Evolutionary conservation across 1,284 basidiomycete genomes (phyloP).

Genomic region (Acaromyces ingoldii): DNA sequence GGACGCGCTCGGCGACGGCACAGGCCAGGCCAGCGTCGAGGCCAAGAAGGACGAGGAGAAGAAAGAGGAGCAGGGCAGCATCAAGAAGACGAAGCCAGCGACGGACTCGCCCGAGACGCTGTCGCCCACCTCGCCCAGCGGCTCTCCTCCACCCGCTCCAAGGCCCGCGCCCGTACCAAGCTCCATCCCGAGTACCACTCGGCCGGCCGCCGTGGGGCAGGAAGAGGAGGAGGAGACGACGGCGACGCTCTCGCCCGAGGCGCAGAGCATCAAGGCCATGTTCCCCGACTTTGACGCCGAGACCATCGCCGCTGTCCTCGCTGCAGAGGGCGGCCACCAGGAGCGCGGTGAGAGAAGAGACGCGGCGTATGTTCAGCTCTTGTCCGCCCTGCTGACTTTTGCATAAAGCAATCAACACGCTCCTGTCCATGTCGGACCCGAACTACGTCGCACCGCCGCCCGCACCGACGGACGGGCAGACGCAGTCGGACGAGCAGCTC

Average conservation of each 20-base stretch:
- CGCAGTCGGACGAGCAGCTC: conserved; percentile 32
- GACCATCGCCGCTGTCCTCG: conserved; percentile 31
- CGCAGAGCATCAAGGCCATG: conserved; percentile 32
- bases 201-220: not conserved
- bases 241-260: conserved; percentile 17
- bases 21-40: not conserved
- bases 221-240: no score
- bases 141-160: not conserved
- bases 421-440: conserved; percentile 41
- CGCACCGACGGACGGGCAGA: conserved; percentile 13
- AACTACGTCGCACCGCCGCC: conserved; percentile 20
- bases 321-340: conserved; percentile 28
- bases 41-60: not conserved
- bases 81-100: no score
- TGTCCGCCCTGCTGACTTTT: not conserved
- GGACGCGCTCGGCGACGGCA: not conserved
- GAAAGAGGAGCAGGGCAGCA: no score
- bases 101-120: not conserved
- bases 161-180: not conserved
- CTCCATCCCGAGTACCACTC: not conserved
- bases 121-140: not conserved
- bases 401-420: conserved; percentile 27
- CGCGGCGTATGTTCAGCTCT: not conserved
- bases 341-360: conserved; percentile 17
- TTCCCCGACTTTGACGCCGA: conserved; percentile 39